Percentiles rank a stretch among this genome's conserved stretches.
Evolutionary conservation across 495 filamentous ascomycete species (phyloP).

Genomic region (Cryomyces minteri): DNA sequence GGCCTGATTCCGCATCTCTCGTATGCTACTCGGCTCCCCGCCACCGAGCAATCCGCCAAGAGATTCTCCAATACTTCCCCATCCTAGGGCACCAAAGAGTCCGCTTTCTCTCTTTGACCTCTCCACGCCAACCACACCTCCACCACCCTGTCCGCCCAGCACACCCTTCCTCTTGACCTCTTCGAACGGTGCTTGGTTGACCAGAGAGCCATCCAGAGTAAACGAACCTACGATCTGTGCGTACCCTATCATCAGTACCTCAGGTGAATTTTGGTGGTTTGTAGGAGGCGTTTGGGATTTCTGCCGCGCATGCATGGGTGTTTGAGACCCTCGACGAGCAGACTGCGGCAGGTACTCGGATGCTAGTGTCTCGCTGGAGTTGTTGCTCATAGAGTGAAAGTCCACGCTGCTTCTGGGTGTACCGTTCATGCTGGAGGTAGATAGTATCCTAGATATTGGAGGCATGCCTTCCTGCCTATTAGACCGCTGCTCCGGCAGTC

Average conservation of each 20-base stretch:
- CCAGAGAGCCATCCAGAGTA: conserved; percentile 73
- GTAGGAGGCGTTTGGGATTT: conserved; percentile 36
- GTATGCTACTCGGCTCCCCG: conserved; percentile 75
- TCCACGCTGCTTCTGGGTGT: conserved; percentile 82
- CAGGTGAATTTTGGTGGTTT: conserved; percentile 30
- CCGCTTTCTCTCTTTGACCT: conserved; percentile 59
- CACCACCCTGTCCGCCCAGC: conserved; percentile 62
- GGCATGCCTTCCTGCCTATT: conserved; percentile 18
- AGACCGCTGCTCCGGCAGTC: conserved; percentile 16
- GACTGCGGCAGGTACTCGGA: conserved; percentile 73
- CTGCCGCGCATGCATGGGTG: conserved; percentile 39
- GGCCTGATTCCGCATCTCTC: conserved; percentile 76
- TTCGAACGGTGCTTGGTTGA: conserved; percentile 81
- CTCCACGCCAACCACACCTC: conserved; percentile 66
- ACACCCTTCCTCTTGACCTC: conserved; percentile 90
- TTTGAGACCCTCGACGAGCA: conserved; percentile 25
- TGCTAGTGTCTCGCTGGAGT: conserved; percentile 79
- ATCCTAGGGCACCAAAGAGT: conserved; percentile 68
- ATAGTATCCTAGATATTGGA: conserved; percentile 51
- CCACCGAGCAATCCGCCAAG: conserved; percentile 71
- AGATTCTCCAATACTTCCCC: conserved; percentile 80
- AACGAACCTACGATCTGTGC: conserved; percentile 89
- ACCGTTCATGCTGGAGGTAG: conserved; percentile 45
- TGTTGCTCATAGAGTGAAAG: conserved; percentile 84
- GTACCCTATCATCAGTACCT: conserved; percentile 94